Base-by-base conservation (phyloP, 371 early-diverging fungal genomes). In the Dinochytrium kinnereticum region DNA sequence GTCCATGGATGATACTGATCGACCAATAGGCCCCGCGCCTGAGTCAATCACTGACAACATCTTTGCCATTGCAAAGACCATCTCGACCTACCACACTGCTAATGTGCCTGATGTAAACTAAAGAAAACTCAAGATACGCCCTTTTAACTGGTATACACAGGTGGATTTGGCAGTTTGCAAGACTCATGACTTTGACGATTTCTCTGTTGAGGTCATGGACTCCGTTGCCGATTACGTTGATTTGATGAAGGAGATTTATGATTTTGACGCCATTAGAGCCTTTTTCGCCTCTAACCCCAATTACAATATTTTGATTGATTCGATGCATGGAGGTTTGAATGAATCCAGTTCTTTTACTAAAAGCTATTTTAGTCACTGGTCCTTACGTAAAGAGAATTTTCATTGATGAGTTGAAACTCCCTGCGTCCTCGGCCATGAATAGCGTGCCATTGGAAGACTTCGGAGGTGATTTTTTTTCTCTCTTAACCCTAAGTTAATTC, bases 21-120 rank as follows among this genome's bases (percentile, higher is more conserved):
- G 36, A 7, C 30, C 36, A 36, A 28, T 66, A 87, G 86, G 94
- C 21, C 97, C 98, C 34, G 98, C 98, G 40, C 96, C 97, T 28
- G 98, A 98, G 82, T 80, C 82, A 36, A 90, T 98, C 57, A 98
- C 98, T 17, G 89, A 98, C 78, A 86, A 86, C 72, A 97, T 98
- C 57, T 97, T 92, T 83, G 88, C 72, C 34, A 82, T 89, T 53
- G 85, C 94, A 28, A 93, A 91, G 78, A 89, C 89, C 76, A 79
- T 97, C 66, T 83, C 87, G 3, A 82, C 89, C 68, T 93, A 95
- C 82, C 74, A 84, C 59, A 70, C 86, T 17, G 91, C 87, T 51
- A 89, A 93, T 24, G 75, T 93, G n/a, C 91, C 93, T 7, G 81
- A 90, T 73, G 92, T 92, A 77, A 53, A 0, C 30, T 31, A 17